A percentile compares a stretch with the other conserved stretches of the same genome.
phyloP scores from a whole-genome alignment of 139 green algal species.

The Nannochloris sp. region DNA sequence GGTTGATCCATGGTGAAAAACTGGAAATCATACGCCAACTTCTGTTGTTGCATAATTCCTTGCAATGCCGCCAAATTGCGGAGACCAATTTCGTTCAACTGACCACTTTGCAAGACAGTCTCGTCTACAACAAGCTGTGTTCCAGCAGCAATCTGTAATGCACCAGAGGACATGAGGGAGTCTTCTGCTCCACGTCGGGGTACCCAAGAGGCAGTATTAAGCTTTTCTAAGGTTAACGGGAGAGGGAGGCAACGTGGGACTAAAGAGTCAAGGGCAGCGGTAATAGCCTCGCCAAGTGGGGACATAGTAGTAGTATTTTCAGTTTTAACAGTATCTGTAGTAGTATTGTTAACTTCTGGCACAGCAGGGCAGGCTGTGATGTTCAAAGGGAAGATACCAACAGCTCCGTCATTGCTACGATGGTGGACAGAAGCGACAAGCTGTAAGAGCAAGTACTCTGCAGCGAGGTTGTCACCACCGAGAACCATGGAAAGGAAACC shows the following conservation, averaged over 20 bases:
- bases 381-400: slow-evolving; percentile 33
- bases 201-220: slow-evolving; percentile 30
- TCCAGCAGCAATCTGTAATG: slow-evolving; percentile 53
- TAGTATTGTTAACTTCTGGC: background rate
- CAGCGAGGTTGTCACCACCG: slow-evolving; percentile 58
- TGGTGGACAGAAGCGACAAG: slow-evolving; percentile 4
- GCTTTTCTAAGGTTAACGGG: slow-evolving; percentile 10
- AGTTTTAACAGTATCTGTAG: background rate
- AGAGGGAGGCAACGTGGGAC: slow-evolving; percentile 16
- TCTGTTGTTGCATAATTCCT: slow-evolving; percentile 37
- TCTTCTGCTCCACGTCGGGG: slow-evolving; percentile 21
- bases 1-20: slow-evolving; percentile 51
- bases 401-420: background rate
- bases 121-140: slow-evolving; percentile 66
- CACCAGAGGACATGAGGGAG: slow-evolving; percentile 9
- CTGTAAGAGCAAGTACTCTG: slow-evolving; percentile 68
- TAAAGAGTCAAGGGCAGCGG: slow-evolving; percentile 14
- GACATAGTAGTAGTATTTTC: slow-evolving; percentile 12
- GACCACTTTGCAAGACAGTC: slow-evolving; percentile 45
- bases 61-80: slow-evolving; percentile 44
- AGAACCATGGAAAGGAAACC: slow-evolving; percentile 35
- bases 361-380: slow-evolving; percentile 14
- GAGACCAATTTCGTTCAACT: slow-evolving; percentile 45
- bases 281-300: slow-evolving; percentile 16
- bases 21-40: slow-evolving; percentile 62